phyloP scores from a whole-genome alignment of 106 monocot genomes.

The Ottelia alismoides region DNA sequence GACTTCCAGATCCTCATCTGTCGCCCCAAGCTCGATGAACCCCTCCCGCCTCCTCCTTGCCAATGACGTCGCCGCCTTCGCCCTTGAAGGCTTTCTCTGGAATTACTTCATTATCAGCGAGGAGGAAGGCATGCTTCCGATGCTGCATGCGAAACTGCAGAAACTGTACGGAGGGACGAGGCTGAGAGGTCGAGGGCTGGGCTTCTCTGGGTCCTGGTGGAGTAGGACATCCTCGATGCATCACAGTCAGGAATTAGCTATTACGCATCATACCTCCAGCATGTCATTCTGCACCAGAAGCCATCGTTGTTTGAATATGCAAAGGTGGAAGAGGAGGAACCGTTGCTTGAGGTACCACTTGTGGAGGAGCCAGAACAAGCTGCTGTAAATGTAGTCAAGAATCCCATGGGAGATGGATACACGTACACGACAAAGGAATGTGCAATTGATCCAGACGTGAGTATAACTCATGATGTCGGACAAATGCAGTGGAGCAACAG shows the following conservation, averaged over 20 bases:
- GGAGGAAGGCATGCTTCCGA: slow-evolving; percentile 51
- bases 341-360: slow-evolving; percentile 1
- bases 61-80: slow-evolving; percentile 11
- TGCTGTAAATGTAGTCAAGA: neutral
- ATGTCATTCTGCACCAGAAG: slow-evolving; percentile 46
- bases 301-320: slow-evolving; percentile 31
- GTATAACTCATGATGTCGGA: too few species aligned
- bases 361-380: slow-evolving; percentile 33
- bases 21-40: slow-evolving; percentile 6
- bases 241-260: slow-evolving; percentile 48
- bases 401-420: too few species aligned
- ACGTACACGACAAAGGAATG: too few species aligned
- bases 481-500: too few species aligned
- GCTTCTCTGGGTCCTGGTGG: slow-evolving; percentile 72
- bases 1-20: slow-evolving; percentile 30
- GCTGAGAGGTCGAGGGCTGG: slow-evolving; percentile 65
- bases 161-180: slow-evolving; percentile 49
- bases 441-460: too few species aligned
- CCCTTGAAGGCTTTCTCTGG: slow-evolving; percentile 33
- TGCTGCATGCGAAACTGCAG: slow-evolving; percentile 33
- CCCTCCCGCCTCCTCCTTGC: slow-evolving; percentile 5
- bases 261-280: slow-evolving; percentile 76
- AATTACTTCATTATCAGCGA: slow-evolving; percentile 48
- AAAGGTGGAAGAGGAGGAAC: slow-evolving; percentile 13
- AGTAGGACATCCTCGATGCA: slow-evolving; percentile 57